Base-by-base conservation (phyloP, 345 rosid species). In the Aquilaria yunnanensis region DNA sequence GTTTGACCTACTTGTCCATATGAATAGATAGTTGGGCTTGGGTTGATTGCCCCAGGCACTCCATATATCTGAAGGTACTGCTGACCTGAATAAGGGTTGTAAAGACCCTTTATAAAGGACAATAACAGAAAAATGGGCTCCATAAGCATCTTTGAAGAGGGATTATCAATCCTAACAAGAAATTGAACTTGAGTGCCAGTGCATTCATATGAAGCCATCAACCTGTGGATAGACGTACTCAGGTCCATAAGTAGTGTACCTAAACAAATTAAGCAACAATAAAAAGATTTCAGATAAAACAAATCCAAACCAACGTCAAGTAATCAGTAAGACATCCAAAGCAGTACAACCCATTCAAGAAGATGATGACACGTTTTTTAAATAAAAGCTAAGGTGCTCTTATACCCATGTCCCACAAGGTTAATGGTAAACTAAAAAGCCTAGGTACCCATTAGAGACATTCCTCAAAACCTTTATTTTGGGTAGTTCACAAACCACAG, bases 151-250 rank as follows among this genome's bases (percentile, higher is more conserved):
- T 7, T 50, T 30, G 5, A 13, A 34, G 5, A 58, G n/a, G 47
- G n/a, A 16, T 30, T 14, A 56, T 41, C 46, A 68, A 65, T 16
- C 48, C 7, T 33, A 13, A 51, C 5, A 33, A 31, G 71, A 65
- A 37, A 12, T 23, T 54, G 48, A 56, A 51, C 47, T 34, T 52
- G 13, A 32, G 6, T 61, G 63, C 43, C 11, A 51, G 11, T 53
- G 41, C 48, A 46, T 32, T 41, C 45, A 11, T 57, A 49, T 55
- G 63, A 59, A 7, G 66, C 57, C 64, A 64, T 70, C 73, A 64
- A 92, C 90, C 88, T 94, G 99, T 60, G 90, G 82, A 57, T 90
- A 88, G 68, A 82, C 75, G 60, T 85, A 88, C 56, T 94, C 97
- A 60, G 83, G 85, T 62, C 89, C 91, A 61, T 90, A 85, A 32